Percentiles rank a stretch among this genome's conserved stretches.
These are phyloP conservation scores for Metschnikowia drakensbergensis DNA, from an alignment of 805 yeast species.

Conservation along the genomic window DNA sequence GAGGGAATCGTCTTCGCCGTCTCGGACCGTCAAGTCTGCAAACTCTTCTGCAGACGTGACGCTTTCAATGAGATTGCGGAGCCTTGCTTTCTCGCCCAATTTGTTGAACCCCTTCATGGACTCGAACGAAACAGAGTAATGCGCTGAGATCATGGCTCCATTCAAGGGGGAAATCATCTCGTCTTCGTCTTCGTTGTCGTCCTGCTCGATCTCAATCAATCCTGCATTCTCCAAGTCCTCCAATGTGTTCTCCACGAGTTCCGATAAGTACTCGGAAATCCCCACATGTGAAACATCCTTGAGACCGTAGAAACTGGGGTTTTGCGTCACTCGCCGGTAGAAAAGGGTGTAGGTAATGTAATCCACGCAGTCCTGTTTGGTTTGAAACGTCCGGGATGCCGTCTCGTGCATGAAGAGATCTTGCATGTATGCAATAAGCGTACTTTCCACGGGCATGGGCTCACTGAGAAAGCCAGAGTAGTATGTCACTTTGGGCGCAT, in stretches of 20 bases:
- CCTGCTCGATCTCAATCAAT: constrained; percentile 56
- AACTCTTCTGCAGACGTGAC: constrained; percentile 70
- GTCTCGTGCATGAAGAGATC: constrained; percentile 75
- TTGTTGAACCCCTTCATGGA: constrained; percentile 64
- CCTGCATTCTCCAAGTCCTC: constrained; percentile 58
- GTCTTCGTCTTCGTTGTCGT: constrained; percentile 34
- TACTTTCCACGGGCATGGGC: constrained; percentile 83
- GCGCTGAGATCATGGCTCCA: constrained; percentile 71
- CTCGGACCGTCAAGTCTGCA: constrained; percentile 58
- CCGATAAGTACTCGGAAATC: constrained; percentile 78
- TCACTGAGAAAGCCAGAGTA: constrained; percentile 69
- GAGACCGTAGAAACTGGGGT: constrained; percentile 89
- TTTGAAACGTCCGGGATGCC: constrained; percentile 55
- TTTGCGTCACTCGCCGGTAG: constrained; percentile 72
- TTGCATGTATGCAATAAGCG: constrained; percentile 50
- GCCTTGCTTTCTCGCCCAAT: constrained; percentile 51
- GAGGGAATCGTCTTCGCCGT: constrained; percentile 51
- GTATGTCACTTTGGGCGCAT: constrained; percentile 51
- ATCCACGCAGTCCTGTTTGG: constrained; percentile 83
- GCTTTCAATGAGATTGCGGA: constrained; percentile 60
- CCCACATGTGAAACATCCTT: constrained; percentile 60
- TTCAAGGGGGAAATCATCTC: constrained; percentile 54
- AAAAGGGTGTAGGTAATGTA: constrained; percentile 85
- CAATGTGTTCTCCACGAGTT: constrained; percentile 68
- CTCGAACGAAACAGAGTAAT: constrained; percentile 59